Evolutionary conservation across 805 yeast species (phyloP).

Genomic region (Metschnikowia drakensbergensis): DNA sequence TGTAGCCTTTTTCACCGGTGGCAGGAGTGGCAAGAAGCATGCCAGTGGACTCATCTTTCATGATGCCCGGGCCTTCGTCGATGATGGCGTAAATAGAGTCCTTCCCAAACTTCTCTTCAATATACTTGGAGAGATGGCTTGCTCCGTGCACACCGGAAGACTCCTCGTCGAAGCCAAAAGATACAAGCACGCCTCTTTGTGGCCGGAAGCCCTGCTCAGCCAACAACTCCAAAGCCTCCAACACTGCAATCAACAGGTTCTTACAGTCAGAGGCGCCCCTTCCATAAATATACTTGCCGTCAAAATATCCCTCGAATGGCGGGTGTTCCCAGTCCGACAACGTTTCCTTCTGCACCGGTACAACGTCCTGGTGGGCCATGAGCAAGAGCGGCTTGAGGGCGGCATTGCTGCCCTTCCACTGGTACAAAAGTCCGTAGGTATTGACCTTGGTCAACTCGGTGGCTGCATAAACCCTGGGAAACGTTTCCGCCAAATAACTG

Average conservation of each 20-base stretch:
- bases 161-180: slow-evolving; percentile 20
- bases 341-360: slow-evolving; percentile 18
- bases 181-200: slow-evolving; percentile 13
- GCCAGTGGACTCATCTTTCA: slow-evolving; percentile 9
- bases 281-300: slow-evolving; percentile 55
- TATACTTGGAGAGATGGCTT: slow-evolving; percentile 6
- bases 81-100: slow-evolving; percentile 17
- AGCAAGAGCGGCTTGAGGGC: slow-evolving; percentile 18
- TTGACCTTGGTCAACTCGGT: slow-evolving; percentile 13
- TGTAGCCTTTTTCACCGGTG: slow-evolving; percentile 18
- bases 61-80: slow-evolving; percentile 19
- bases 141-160: slow-evolving; percentile 16
- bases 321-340: slow-evolving; percentile 15
- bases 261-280: slow-evolving; percentile 79
- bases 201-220: slow-evolving; percentile 11
- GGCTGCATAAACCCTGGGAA: slow-evolving; percentile 9
- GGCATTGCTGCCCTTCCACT: slow-evolving; percentile 16
- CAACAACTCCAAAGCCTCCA: slow-evolving; percentile 40
- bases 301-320: slow-evolving; percentile 15
- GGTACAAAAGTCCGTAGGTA: slow-evolving; percentile 15
- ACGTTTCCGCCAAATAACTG: slow-evolving; percentile 13
- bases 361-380: slow-evolving; percentile 17
- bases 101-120: slow-evolving; percentile 14
- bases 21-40: slow-evolving; percentile 14
- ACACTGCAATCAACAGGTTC: slow-evolving; percentile 57